These are phyloP conservation scores for Malassezia restricta DNA, from an alignment of 1,284 basidiomycete species.

Conservation along the genomic window DNA sequence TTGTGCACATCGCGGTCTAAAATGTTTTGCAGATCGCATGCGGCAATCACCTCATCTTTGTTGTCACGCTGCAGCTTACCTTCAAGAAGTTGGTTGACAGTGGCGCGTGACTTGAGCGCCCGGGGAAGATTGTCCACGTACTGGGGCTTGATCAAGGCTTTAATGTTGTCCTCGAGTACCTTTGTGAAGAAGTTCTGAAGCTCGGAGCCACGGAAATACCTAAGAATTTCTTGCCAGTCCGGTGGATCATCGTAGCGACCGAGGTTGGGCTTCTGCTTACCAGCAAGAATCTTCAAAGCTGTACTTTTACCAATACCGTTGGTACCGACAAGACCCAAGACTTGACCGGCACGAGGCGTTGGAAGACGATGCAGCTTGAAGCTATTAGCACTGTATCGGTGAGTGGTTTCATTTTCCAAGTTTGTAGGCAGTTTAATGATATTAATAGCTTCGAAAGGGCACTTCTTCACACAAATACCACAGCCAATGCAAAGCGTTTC, in stretches of 20 bases:
- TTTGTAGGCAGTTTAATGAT: constrained; percentile 46
- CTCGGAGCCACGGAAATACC: constrained; percentile 45
- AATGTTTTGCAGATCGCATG: constrained; percentile 39
- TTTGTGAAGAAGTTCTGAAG: constrained; percentile 46
- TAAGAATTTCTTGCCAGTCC: constrained; percentile 46
- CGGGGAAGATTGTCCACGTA: constrained; percentile 46
- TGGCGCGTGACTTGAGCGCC: constrained; percentile 39
- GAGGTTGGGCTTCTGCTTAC: constrained; percentile 46
- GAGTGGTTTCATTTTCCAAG: constrained; percentile 43
- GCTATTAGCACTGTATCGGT: constrained; percentile 45
- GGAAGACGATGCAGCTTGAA: constrained; percentile 46
- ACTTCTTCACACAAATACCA: constrained; percentile 46
- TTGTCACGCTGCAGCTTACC: constrained; percentile 42
- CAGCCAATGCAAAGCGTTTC: constrained; percentile 46
- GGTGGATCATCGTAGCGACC: constrained; percentile 45
- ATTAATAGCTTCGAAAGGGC: constrained; percentile 46
- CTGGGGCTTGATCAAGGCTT: constrained; percentile 46
- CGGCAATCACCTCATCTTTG: constrained; percentile 35
- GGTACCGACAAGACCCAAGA: constrained; percentile 44
- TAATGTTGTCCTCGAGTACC: constrained; percentile 46
- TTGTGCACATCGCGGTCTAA: constrained; percentile 41
- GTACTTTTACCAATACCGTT: constrained; percentile 46
- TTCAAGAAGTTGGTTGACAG: constrained; percentile 38
- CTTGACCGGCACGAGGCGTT: constrained; percentile 41
- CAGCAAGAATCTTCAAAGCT: constrained; percentile 44